Evolutionary conservation across 495 filamentous ascomycete genomes (phyloP).

Genomic region (Penicillium subrubescens): DNA sequence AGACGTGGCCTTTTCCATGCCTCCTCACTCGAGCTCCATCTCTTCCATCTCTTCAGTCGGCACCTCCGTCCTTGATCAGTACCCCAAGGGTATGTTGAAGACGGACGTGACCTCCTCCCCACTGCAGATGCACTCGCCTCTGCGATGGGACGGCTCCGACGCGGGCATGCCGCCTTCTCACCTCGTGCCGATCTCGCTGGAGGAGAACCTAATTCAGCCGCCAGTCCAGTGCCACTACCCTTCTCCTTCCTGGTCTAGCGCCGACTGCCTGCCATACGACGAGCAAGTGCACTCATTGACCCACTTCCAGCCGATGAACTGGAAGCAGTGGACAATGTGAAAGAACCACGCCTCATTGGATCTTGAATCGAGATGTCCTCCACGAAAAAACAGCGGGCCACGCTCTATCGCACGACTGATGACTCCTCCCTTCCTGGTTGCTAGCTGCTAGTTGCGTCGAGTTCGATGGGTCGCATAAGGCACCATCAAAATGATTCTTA

Average conservation of each 20-base stretch:
- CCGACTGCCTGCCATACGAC: slow-evolving; percentile 43
- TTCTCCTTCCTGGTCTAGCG: slow-evolving; percentile 43
- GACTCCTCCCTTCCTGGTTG: slow-evolving; percentile 6
- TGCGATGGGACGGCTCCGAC: slow-evolving; percentile 41
- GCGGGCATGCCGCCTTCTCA: slow-evolving; percentile 31
- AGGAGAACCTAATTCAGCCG: slow-evolving; percentile 41
- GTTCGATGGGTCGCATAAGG: background rate
- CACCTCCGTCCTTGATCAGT: slow-evolving; percentile 37
- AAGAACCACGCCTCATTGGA: background rate
- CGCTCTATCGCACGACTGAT: slow-evolving; percentile 9
- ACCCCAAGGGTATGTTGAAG: slow-evolving; percentile 39
- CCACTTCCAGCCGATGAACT: slow-evolving; percentile 34
- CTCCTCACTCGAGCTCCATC: slow-evolving; percentile 38
- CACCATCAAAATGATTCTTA: background rate
- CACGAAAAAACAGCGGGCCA: background rate
- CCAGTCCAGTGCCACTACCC: slow-evolving; percentile 46
- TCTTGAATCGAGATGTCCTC: background rate
- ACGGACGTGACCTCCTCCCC: slow-evolving; percentile 42
- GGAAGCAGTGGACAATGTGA: slow-evolving; percentile 39
- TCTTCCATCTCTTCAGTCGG: slow-evolving; percentile 43
- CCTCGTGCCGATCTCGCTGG: slow-evolving; percentile 39
- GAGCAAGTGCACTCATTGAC: slow-evolving; percentile 35
- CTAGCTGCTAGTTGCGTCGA: background rate
- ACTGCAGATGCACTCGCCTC: slow-evolving; percentile 35
- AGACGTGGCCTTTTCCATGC: slow-evolving; percentile 40